Percentiles rank a stretch among this genome's conserved stretches.
Conservation (phyloP, 306 rosid genomes). For the Cicer chorassanicum region DNA sequence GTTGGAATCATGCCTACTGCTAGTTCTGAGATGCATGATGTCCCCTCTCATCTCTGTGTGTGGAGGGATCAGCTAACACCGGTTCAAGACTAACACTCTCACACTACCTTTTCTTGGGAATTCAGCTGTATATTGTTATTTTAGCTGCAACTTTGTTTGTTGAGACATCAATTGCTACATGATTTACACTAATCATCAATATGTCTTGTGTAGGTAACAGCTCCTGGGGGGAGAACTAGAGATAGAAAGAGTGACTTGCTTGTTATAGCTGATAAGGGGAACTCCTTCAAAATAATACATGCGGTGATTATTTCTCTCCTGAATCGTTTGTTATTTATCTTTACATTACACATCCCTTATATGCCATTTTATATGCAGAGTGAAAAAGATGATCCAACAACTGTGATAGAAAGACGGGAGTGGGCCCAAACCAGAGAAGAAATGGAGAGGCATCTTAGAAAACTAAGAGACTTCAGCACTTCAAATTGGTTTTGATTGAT, state of each 20-base stretch:
- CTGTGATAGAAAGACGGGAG: slow-evolving; percentile 87
- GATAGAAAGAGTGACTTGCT: slow-evolving; percentile 88
- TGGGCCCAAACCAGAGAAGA: slow-evolving; percentile 78
- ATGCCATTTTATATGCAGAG: slow-evolving; percentile 57
- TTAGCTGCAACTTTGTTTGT: slow-evolving; percentile 10
- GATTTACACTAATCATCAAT: slow-evolving; percentile 21
- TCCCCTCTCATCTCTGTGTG: background rate
- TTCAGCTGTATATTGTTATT: slow-evolving; percentile 4
- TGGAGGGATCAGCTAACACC: background rate
- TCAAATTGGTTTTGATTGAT: slow-evolving; percentile 83
- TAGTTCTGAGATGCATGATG: background rate
- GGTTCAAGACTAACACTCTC: background rate
- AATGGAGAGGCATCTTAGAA: slow-evolving; percentile 96
- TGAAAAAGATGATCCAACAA: slow-evolving; percentile 82
- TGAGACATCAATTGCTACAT: slow-evolving; percentile 8
- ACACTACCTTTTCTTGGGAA: background rate
- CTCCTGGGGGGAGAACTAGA: slow-evolving; percentile 85
- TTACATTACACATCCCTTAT: slow-evolving; percentile 32
- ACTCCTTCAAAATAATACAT: slow-evolving; percentile 79
- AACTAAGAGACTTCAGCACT: slow-evolving; percentile 81
- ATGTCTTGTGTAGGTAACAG: slow-evolving; percentile 66
- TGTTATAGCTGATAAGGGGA: slow-evolving; percentile 76
- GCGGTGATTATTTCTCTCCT: slow-evolving; percentile 55
- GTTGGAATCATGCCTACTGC: background rate
- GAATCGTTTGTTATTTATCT: slow-evolving; percentile 34